Percentiles rank a stretch among this genome's conserved stretches.
Conservation (phyloP, 163 green algal genomes). For the Chloromonas sp. region DNA sequence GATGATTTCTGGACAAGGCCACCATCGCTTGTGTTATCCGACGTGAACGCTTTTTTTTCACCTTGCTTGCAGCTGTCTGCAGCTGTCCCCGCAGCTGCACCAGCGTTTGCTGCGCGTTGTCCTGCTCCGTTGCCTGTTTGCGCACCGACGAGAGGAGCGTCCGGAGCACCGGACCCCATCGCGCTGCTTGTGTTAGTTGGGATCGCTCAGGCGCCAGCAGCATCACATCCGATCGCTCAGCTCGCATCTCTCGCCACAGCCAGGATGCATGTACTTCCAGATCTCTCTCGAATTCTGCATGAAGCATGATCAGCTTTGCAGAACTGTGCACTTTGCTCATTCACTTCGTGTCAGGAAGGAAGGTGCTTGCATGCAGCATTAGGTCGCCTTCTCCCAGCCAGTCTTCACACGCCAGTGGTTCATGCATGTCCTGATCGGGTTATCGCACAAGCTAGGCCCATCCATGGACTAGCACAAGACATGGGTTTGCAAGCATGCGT, state of each 20-base stretch:
- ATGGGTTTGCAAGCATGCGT: not conserved
- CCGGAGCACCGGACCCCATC: not conserved
- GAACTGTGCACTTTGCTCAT: too few species aligned
- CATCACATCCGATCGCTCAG: not conserved
- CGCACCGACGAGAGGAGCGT: not conserved
- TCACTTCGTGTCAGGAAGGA: too few species aligned
- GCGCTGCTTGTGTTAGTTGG: not conserved
- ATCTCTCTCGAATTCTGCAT: not conserved
- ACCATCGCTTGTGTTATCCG: too few species aligned
- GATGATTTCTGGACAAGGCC: too few species aligned
- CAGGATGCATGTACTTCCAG: not conserved
- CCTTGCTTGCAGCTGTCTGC: not conserved
- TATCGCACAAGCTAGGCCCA: too few species aligned
- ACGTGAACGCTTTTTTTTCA: not conserved
- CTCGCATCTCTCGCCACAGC: not conserved
- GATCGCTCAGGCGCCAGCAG: not conserved
- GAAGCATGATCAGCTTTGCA: not conserved
- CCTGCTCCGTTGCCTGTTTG: not conserved
- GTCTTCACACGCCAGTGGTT: too few species aligned
- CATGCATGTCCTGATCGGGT: too few species aligned
- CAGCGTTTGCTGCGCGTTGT: not conserved
- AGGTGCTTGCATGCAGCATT: too few species aligned
- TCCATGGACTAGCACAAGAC: too few species aligned
- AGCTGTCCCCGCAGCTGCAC: not conserved
- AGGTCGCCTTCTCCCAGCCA: too few species aligned